These are phyloP conservation scores for Cryphonectria naterciae DNA, from an alignment of 2,329 filamentous ascomycete species.

Conservation along the genomic window DNA sequence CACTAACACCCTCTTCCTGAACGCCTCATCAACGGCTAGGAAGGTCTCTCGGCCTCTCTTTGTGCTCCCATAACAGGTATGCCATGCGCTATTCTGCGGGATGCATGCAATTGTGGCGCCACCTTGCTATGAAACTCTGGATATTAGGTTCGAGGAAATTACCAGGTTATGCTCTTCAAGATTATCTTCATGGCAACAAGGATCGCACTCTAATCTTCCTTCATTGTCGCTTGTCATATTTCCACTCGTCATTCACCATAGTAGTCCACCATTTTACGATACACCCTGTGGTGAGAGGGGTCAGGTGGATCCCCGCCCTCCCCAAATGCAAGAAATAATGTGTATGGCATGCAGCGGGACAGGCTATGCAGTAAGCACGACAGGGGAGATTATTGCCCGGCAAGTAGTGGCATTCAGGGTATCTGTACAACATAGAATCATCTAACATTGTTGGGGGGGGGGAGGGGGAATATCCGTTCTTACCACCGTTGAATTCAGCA, in stretches of 20 bases:
- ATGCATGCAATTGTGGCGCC: neutral
- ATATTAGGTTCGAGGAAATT: no score
- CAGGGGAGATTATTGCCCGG: neutral
- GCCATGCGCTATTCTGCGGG: neutral
- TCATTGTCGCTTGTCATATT: no score
- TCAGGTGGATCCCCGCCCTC: neutral
- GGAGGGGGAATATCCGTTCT: no score
- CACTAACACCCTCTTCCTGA: no score
- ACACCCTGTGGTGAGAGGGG: no score
- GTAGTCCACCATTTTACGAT: no score
- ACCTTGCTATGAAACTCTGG: neutral
- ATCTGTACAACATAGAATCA: neutral
- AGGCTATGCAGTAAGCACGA: neutral
- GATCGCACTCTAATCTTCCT: neutral
- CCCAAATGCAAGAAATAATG: neutral
- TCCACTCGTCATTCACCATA: no score
- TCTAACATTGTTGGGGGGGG: neutral
- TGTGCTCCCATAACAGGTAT: neutral
- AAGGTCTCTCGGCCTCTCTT: neutral
- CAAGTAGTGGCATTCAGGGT: neutral
- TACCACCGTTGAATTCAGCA: no score
- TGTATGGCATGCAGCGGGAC: neutral
- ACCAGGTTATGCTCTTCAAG: no score
- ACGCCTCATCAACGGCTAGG: neutral
- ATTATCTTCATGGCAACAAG: no score